Base-by-base conservation (phyloP, 805 yeast genomes). In the Kodamaea hsintzibuensis region DNA sequence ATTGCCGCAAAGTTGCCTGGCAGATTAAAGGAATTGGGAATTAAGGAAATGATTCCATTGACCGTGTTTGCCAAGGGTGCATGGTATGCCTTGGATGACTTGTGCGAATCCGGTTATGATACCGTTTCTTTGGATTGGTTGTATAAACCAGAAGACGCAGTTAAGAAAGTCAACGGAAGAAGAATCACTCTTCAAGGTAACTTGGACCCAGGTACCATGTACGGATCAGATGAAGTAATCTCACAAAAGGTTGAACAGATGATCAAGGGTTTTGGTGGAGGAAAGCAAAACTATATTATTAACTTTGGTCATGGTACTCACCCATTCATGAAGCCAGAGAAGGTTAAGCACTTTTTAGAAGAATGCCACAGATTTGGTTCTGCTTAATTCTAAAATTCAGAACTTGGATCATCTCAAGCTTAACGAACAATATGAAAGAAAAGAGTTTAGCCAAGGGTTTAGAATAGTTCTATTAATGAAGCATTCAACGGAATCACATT, bases 281-380 rank as follows among this genome's bases (percentile, higher is more conserved):
- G 97, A 18, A 91, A 91, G 71, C 84, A 89, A 65, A 82, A 87
- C 64, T 95, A 95, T 74, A 93, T 95, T 60, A 86, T 93, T 62
- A 95, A 95, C 76, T 89, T 95, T 66, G 99, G 99, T 47, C 99
- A 95, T 64, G 99, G 99, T 14, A 95, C 99, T 18, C 98, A 91
- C 69, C 99, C 99, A 18, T 91, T 89, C 73, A 91, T 95, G 96
- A 88, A 90, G 59, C 97, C 98, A 9, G 96, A 89, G 59, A 88
- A 88, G 69, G 82, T 95, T 57, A 85, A 83, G 56, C 89, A 84
- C 72, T 95, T 95, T 74, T 77, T 95, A 66, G 76, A 90, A 70
- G 97, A 91, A 70, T 88, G 95, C 62, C 96, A 91, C 69, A 82
- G 92, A 63, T 69, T 88, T 51, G 96, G 96, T 8, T 73, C 82